Evolutionary conservation across 352 stramenopile genomes (phyloP), one percentile per base, ranked within the genome.

Genomic region (Globisporangium middletonii): DNA sequence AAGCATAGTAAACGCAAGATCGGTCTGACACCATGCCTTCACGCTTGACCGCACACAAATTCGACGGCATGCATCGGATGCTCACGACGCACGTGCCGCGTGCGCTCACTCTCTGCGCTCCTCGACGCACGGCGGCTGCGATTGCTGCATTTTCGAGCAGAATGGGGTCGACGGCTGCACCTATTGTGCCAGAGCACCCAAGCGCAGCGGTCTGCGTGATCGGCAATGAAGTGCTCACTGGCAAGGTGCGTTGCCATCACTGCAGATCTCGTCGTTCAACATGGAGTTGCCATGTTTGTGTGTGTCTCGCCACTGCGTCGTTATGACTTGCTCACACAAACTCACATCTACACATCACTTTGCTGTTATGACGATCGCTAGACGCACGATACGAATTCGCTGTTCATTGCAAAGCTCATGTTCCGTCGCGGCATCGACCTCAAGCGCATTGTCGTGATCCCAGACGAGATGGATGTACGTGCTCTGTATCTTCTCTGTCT

Each of bases 321-420:
- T 16, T 42, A 23, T 35, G 26, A 13, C n/a, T 48, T 13, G 43
- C 18, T 27, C 19, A 18, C 7, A 26, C 43, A 26, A 6, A 28
- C 43, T 26, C 0, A 46, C 33, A 13, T 42, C 33, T 42, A 30
- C 50, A 12, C 0, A 5, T 51, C 23, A 23, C 23, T 23, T 23
- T 23, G 23, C 23, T 43, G 23, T 1, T 63, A 30, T 9, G 6
- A 33, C 35, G 1, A 16, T 15, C 1, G 19, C 16, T 57, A 95
- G 85, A 94, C 79, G 13, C 71, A 92, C 56, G 85, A 95, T 63
- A 92, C 83, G 45, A 95, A 93, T 67, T 90, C 83, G 56, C 68
- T 92, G 62, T 93, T 85, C 68, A 73, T 94, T 41, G 69, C 79
- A 41, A 78, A 92, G 63, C 69, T 94, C 55, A 83, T 94, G 73